Evolutionary conservation across 495 filamentous ascomycete species (phyloP).

Genomic region (Penicillium soppii): DNA sequence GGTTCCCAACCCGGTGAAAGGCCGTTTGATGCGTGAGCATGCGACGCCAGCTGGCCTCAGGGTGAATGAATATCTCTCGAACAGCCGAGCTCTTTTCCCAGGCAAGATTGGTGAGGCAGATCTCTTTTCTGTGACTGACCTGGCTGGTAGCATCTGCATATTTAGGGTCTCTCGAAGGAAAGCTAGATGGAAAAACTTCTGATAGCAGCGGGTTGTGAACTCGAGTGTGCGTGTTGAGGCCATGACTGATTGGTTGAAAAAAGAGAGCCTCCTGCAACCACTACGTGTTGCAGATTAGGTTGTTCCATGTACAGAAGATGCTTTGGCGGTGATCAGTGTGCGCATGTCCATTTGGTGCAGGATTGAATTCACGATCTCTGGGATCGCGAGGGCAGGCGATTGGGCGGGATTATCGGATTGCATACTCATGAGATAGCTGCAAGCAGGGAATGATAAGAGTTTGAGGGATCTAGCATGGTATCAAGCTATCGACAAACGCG

Average conservation of each 20-base stretch:
- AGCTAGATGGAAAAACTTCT: neutral
- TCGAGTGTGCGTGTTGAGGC: neutral
- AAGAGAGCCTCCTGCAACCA: neutral
- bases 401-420: neutral
- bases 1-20: neutral
- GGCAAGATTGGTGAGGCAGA: neutral
- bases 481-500: too few species aligned
- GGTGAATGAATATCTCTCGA: neutral
- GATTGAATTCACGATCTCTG: slow-evolving; percentile 6
- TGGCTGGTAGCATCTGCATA: neutral
- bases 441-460: too few species aligned
- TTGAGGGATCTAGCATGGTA: too few species aligned
- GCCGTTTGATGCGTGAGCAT: neutral
- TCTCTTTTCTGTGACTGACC: neutral
- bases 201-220: neutral
- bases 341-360: slow-evolving; percentile 8
- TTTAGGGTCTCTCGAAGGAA: too few species aligned
- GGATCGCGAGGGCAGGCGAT: neutral
- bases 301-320: neutral
- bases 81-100: neutral
- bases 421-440: too few species aligned
- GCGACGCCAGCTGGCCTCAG: neutral
- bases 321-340: slow-evolving; percentile 1
- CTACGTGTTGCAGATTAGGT: neutral
- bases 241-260: neutral